These are phyloP conservation scores for Tirmania nivea DNA, from an alignment of 495 filamentous ascomycete species.

Conservation along the genomic window DNA sequence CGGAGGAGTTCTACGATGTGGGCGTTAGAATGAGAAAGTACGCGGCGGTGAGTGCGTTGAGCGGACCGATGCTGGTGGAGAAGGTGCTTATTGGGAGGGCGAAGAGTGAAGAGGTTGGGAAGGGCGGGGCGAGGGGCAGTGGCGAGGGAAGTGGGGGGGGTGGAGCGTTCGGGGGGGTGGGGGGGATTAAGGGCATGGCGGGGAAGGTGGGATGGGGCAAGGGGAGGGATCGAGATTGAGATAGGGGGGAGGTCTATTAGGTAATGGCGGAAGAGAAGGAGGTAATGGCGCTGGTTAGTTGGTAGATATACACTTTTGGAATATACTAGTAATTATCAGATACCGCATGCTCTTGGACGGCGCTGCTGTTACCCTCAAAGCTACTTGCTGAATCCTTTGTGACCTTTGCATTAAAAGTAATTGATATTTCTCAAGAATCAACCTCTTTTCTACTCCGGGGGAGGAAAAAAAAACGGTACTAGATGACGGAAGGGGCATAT, in stretches of 20 bases:
- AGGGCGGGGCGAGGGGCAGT: background rate
- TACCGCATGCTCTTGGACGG: too few relatives aligned
- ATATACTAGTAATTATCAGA: too few relatives aligned
- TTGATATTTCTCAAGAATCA: too few relatives aligned
- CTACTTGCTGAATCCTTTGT: too few relatives aligned
- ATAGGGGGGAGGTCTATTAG: background rate
- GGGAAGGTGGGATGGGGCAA: background rate
- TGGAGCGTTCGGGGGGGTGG: background rate
- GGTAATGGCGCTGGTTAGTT: too few relatives aligned
- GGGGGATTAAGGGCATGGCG: background rate
- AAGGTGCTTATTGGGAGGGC: slow-evolving; percentile 37
- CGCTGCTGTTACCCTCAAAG: too few relatives aligned
- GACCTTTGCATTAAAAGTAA: too few relatives aligned
- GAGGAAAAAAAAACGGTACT: too few relatives aligned
- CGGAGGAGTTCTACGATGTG: slow-evolving; percentile 86
- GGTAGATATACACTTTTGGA: too few relatives aligned
- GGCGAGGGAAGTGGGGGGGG: background rate
- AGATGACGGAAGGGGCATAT: too few relatives aligned
- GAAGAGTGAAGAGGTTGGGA: background rate
- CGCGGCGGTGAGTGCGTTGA: slow-evolving; percentile 69
- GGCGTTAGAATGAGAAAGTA: slow-evolving; percentile 76
- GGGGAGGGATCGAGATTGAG: background rate
- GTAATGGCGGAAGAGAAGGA: too few relatives aligned
- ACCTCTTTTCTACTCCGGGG: too few relatives aligned
- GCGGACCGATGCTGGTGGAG: slow-evolving; percentile 66